phyloP scores from a whole-genome alignment of 2,329 filamentous ascomycete species.

The Neurospora crassa region DNA sequence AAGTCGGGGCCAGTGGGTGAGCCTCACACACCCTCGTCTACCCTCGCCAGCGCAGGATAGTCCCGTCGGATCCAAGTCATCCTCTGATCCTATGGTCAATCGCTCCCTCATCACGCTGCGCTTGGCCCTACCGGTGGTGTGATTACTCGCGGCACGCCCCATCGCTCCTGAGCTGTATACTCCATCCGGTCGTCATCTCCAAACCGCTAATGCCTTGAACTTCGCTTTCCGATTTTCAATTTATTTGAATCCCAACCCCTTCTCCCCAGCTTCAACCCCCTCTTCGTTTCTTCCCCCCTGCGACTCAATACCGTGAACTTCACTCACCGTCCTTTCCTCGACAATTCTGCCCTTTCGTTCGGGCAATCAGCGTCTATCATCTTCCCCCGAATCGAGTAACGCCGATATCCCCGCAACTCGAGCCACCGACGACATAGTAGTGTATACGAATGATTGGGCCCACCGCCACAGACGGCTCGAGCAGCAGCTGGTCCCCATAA shows the following conservation, averaged over 20 bases:
- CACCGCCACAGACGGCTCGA: conserved; percentile 9
- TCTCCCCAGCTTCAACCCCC: neutral
- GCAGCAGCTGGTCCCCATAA: conserved; percentile 2
- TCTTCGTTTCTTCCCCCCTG: neutral
- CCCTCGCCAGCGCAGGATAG: neutral
- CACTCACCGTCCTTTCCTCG: neutral
- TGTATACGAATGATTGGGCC: conserved; percentile 8
- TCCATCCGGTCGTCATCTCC: neutral
- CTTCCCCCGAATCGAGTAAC: neutral
- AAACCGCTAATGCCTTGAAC: neutral
- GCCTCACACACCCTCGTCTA: neutral
- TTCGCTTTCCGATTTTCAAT: neutral
- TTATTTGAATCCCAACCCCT: neutral
- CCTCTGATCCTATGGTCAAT: neutral
- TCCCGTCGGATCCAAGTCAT: neutral
- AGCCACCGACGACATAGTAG: neutral
- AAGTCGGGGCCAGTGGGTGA: neutral
- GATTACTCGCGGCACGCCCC: neutral
- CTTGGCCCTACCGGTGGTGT: neutral
- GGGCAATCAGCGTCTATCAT: neutral
- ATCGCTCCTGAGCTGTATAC: neutral
- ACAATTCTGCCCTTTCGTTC: neutral
- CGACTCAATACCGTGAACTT: neutral
- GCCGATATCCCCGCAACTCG: neutral
- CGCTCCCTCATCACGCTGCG: neutral